Percentiles rank a stretch among this genome's conserved stretches.
These are phyloP conservation scores for Ophiocordyceps sinensis DNA, from an alignment of 2,329 filamentous ascomycete species.

Conservation along the genomic window DNA sequence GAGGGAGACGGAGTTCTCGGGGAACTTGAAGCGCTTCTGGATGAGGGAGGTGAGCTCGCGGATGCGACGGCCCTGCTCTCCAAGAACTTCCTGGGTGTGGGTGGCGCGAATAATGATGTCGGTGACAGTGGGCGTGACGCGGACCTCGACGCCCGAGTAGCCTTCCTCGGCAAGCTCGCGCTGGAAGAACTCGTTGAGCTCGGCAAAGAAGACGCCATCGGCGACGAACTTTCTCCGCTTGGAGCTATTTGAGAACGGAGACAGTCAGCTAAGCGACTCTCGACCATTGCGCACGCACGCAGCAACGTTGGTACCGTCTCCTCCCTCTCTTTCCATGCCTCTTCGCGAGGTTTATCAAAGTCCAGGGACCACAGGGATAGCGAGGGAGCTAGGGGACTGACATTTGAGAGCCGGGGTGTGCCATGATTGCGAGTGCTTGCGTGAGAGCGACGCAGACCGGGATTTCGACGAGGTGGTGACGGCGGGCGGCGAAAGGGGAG, in stretches of 20 bases:
- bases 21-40: constrained; percentile 99
- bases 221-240: constrained; percentile 92
- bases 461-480: no score
- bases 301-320: not conserved
- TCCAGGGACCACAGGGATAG: not conserved
- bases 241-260: constrained; percentile 41
- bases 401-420: constrained; percentile 48
- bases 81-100: constrained; percentile 99
- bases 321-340: no score
- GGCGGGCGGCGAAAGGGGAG: not conserved
- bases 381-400: constrained; percentile 31
- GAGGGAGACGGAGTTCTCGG: constrained; percentile 98
- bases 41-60: constrained; percentile 99
- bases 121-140: constrained; percentile 98
- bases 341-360: not conserved
- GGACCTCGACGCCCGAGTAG: constrained; percentile 99
- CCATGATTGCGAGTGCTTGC: constrained; percentile 32
- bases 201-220: constrained; percentile 99
- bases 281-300: not conserved
- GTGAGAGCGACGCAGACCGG: constrained; percentile 1
- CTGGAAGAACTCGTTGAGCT: constrained; percentile 99
- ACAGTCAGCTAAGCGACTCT: not conserved
- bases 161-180: constrained; percentile 99
- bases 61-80: constrained; percentile 99
- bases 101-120: constrained; percentile 99